Evolutionary conservation across 2,329 filamentous ascomycete genomes (phyloP).

Genomic region (Hypoxylon sp.): DNA sequence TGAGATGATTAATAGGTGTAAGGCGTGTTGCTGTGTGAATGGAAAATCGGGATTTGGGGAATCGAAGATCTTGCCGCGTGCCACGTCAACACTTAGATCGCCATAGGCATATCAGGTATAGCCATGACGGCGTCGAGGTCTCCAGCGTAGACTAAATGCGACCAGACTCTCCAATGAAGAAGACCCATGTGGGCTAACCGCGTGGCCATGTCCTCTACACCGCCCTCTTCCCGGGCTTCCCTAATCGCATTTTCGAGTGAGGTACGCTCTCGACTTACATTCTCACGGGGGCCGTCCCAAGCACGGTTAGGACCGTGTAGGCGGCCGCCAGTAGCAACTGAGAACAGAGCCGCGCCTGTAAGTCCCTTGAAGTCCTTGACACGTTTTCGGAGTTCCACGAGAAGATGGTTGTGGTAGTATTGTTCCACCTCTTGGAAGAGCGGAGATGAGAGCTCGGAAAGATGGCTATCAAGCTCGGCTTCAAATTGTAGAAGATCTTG

Average conservation of each 20-base stretch:
- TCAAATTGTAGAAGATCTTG: slow-evolving; percentile 66
- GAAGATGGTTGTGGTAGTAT: slow-evolving; percentile 64
- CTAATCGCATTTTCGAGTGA: slow-evolving; percentile 55
- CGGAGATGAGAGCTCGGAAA: slow-evolving; percentile 61
- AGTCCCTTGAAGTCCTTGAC: slow-evolving; percentile 69
- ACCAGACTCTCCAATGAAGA: slow-evolving; percentile 93
- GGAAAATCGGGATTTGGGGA: slow-evolving; percentile 23
- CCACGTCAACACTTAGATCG: slow-evolving; percentile 42
- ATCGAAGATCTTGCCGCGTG: slow-evolving; percentile 26
- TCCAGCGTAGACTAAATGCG: slow-evolving; percentile 76
- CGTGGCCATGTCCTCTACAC: slow-evolving; percentile 78
- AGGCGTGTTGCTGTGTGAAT: slow-evolving; percentile 24
- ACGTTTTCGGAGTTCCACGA: slow-evolving; percentile 64
- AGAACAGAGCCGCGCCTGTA: slow-evolving; percentile 68
- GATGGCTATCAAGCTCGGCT: slow-evolving; percentile 62
- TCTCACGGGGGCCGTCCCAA: slow-evolving; percentile 54
- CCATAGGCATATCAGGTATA: slow-evolving; percentile 47
- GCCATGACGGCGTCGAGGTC: slow-evolving; percentile 51
- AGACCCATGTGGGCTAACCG: slow-evolving; percentile 86
- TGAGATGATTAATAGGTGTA: slow-evolving; percentile 34
- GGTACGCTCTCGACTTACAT: slow-evolving; percentile 45
- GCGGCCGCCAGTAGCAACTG: slow-evolving; percentile 68
- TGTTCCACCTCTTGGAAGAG: slow-evolving; percentile 66
- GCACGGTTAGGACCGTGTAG: slow-evolving; percentile 57
- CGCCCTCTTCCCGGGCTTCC: slow-evolving; percentile 66